Base-by-base conservation (phyloP, 2,329 filamentous ascomycete genomes). In the Atkinsonella hypoxylon region DNA sequence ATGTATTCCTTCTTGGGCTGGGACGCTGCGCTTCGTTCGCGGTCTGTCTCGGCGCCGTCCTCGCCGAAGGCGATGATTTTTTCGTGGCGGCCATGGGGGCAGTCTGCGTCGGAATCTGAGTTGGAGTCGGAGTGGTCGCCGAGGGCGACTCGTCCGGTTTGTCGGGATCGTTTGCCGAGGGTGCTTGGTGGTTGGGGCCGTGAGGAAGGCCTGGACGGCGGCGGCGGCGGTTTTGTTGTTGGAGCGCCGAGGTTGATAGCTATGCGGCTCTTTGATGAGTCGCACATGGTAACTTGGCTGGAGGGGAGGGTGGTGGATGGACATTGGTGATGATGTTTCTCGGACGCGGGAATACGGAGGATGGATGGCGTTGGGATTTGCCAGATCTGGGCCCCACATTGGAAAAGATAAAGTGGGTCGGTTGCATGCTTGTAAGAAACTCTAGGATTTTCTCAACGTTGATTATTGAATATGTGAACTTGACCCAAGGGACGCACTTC, bases 21-120 rank as follows among this genome's bases (percentile, higher is more conserved):
- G 46, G 54, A 57, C 18, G 51, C 11, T 9, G 56, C 54, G 22
- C 59, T 64, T 53, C 42, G 69, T 63, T 55, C 64, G 56, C 55
- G 62, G 54, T 62, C 77, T 69, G 56, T 65, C 54, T 68, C 67
- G 13, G 65, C 65, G 10, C 66, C 66, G 12, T 76, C 74, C 26
- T 62, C 67, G 1, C 72, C 73, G 53, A 78, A 76, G 0, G 71
- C 74, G 8, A 72, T 74, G 31, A 81, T 76, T 22, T 59, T 62
- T 58, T 79, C 72, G 54, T 73, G 68, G 30, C 60, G 65, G 32
- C 59, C 61, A 48, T 56, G 54, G 39, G 50, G 53, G 18, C 51
- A 54, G 22, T 61, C 62, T 31, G 63, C 61, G 47, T 68, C 70
- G 3, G 64, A 63, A 39, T 72, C 72, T 6, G 70, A 71, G 45